phyloP scores from a whole-genome alignment of 73 alveolate genomes.

The Paramecium bursaria region DNA sequence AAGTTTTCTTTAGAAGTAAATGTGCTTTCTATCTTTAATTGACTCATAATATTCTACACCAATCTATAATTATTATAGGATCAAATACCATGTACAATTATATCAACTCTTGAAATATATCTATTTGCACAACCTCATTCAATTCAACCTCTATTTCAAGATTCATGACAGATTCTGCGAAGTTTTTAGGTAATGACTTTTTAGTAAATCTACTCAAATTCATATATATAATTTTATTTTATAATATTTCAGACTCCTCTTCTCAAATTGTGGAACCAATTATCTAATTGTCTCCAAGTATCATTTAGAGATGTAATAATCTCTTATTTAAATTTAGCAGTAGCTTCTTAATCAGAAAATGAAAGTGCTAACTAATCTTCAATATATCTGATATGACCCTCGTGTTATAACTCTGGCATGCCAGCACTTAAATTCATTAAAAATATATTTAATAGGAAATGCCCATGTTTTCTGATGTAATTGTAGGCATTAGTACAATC shows the following conservation, averaged over 20 bases:
- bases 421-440: constrained; percentile 93
- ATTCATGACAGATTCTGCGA: constrained; percentile 18
- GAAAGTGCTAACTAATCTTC: constrained; percentile 64
- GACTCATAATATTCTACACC: constrained; percentile 74
- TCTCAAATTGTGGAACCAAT: constrained; percentile 70
- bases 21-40: constrained; percentile 59
- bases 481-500: constrained; percentile 86
- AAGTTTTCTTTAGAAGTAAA: constrained; percentile 51
- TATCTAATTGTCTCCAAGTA: constrained; percentile 77
- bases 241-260: constrained; percentile 52
- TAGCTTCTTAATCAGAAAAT: constrained; percentile 80
- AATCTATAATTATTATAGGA: not conserved
- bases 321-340: constrained; percentile 75
- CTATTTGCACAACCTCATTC: constrained; percentile 13
- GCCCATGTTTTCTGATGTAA: constrained; percentile 86
- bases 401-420: constrained; percentile 90
- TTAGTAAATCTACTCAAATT: constrained; percentile 34
- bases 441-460: constrained; percentile 83
- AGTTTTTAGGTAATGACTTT: constrained; percentile 20
- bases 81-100: constrained; percentile 28
- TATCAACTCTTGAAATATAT: constrained; percentile 10
- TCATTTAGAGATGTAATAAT: constrained; percentile 73
- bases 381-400: constrained; percentile 79
- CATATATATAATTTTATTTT: no score
- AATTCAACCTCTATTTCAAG: constrained; percentile 48